Base-by-base conservation (phyloP, 495 filamentous ascomycete species). In the Patellaria atrata region DNA sequence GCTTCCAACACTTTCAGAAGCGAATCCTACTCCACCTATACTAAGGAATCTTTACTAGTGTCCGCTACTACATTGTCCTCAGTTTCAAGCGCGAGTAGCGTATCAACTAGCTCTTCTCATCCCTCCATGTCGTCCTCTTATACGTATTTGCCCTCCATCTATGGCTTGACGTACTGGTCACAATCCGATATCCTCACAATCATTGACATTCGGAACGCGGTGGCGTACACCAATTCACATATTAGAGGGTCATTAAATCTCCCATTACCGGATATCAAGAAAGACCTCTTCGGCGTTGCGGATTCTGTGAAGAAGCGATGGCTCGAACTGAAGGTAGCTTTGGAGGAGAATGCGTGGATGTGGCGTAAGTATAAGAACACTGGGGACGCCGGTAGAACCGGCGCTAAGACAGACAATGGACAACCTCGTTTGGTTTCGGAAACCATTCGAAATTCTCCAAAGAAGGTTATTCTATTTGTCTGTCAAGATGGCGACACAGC, bases 401-500 rank as follows among this genome's bases (percentile, higher is more conserved):
- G n/a, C n/a, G n/a, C n/a, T n/a, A n/a, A n/a, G n/a, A n/a, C n/a
- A n/a, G n/a, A n/a, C n/a, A n/a, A n/a, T n/a, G n/a, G n/a, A n/a
- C n/a, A n/a, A n/a, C n/a, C n/a, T n/a, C n/a, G n/a, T n/a, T n/a
- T n/a, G n/a, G n/a, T n/a, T n/a, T n/a, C n/a, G n/a, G n/a, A n/a
- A n/a, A n/a, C n/a, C n/a, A n/a, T n/a, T n/a, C n/a, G n/a, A n/a
- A n/a, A n/a, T n/a, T n/a, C n/a, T n/a, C n/a, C n/a, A n/a, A n/a
- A n/a, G n/a, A n/a, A n/a, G n/a, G n/a, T n/a, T 5, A 15, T 35
- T 13, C 33, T 35, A 3, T 13, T 35, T 2, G 3, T 35, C 12
- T 35, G 33, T 26, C 15, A 3, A 18, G 33, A 35, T 12, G 33
- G 33, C 4, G 33, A 35, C 13, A 26, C 33, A 14, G 33, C 13